Percentiles rank a stretch among this genome's conserved stretches.
phyloP scores from a whole-genome alignment of 768 basidiomycete genomes.

The Mycena chlorophos region DNA sequence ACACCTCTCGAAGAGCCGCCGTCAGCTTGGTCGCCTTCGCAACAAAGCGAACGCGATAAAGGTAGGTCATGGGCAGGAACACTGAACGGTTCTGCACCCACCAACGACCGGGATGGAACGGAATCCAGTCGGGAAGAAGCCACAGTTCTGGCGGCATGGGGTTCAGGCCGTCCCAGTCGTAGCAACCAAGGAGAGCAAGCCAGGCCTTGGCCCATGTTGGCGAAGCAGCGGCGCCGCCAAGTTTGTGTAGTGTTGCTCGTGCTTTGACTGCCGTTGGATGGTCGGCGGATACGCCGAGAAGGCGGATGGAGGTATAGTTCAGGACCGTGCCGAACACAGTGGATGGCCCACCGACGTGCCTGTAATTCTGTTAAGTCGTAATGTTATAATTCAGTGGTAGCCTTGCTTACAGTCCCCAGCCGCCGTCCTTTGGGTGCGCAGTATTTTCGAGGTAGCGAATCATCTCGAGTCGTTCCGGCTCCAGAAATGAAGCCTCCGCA shows the following conservation, averaged over 20 bases:
- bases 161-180: slow-evolving; percentile 87
- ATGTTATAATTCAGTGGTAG: background rate
- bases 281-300: slow-evolving; percentile 82
- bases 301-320: slow-evolving; percentile 82
- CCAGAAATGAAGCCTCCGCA: slow-evolving; percentile 72
- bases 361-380: slow-evolving; percentile 32
- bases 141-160: slow-evolving; percentile 90
- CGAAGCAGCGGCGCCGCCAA: slow-evolving; percentile 76
- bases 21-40: slow-evolving; percentile 74
- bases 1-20: slow-evolving; percentile 71
- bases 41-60: slow-evolving; percentile 69
- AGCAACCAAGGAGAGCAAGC: slow-evolving; percentile 87
- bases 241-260: slow-evolving; percentile 74
- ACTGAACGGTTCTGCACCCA: slow-evolving; percentile 97
- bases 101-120: slow-evolving; percentile 93
- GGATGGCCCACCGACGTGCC: slow-evolving; percentile 89
- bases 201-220: slow-evolving; percentile 98
- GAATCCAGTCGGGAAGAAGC: slow-evolving; percentile 87
- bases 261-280: slow-evolving; percentile 84
- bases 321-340: slow-evolving; percentile 93
- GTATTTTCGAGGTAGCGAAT: slow-evolving; percentile 87
- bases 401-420: slow-evolving; percentile 89
- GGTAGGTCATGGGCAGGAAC: slow-evolving; percentile 88
- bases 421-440: slow-evolving; percentile 80
- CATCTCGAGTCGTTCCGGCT: slow-evolving; percentile 84